A percentile compares a stretch with the other conserved stretches of the same genome.
Evolutionary conservation across 176 grass and related monocot species (phyloP).

Genomic region (Bolboschoenus planiculmis): DNA sequence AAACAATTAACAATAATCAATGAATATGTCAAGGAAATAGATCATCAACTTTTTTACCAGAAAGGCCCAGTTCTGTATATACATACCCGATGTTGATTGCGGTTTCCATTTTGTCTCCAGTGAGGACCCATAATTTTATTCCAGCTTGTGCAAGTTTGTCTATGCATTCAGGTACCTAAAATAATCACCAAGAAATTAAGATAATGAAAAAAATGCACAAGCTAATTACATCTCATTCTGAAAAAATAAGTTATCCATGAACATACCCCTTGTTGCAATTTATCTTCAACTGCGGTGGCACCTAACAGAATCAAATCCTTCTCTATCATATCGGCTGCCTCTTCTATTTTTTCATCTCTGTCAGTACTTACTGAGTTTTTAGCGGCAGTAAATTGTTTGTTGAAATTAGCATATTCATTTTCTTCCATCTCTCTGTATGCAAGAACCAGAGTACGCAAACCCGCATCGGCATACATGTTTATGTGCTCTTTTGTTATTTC

Average conservation of each 20-base stretch:
- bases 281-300: constrained; percentile 87
- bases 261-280: constrained; percentile 77
- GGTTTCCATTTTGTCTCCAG: constrained; percentile 95
- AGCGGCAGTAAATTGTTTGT: constrained; percentile 45
- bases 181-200: constrained; percentile 15
- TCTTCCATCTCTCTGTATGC: constrained; percentile 64
- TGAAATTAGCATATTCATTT: constrained; percentile 53
- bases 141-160: constrained; percentile 94
- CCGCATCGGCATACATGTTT: constrained; percentile 76
- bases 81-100: constrained; percentile 89
- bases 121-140: constrained; percentile 97
- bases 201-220: neutral
- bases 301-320: constrained; percentile 76
- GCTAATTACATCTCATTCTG: neutral
- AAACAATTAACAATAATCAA: neutral
- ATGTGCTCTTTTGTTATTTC: constrained; percentile 73
- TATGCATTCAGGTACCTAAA: constrained; percentile 87
- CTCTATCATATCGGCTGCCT: constrained; percentile 52
- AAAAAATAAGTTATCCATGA: neutral
- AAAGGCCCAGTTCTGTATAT: neutral
- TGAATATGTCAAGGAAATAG: neutral
- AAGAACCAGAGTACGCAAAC: constrained; percentile 78
- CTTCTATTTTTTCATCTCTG: constrained; percentile 70
- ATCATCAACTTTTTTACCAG: neutral
- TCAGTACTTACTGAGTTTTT: constrained; percentile 63